Evolutionary conservation across 2,329 filamentous ascomycete genomes (phyloP).

Genomic region (Emmonsiellopsis sp.): DNA sequence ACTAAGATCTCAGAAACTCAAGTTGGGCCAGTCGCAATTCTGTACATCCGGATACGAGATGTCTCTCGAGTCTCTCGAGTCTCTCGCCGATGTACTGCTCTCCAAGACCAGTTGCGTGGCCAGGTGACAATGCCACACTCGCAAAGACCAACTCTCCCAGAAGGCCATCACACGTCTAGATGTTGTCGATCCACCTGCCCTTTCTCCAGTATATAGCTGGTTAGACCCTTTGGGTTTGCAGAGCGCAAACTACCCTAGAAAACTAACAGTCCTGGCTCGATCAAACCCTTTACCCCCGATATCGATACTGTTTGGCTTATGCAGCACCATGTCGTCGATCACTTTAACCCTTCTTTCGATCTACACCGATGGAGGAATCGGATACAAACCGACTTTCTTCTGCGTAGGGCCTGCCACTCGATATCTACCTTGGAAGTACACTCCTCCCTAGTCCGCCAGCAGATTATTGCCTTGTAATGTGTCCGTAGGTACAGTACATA

Average conservation of each 20-base stretch:
- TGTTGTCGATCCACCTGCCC: background rate
- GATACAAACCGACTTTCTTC: background rate
- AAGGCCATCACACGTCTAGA: background rate
- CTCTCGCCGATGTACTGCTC: background rate
- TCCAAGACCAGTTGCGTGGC: background rate
- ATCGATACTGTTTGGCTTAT: background rate
- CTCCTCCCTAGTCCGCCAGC: no score
- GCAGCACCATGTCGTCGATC: constrained; percentile 6
- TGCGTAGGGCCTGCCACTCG: background rate
- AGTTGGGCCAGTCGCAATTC: background rate
- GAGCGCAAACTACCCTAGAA: background rate
- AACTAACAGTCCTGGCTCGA: background rate
- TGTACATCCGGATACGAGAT: background rate
- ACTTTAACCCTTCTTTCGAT: background rate
- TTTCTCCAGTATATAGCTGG: background rate
- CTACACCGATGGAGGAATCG: background rate
- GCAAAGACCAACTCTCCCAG: background rate
- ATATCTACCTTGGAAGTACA: no score
- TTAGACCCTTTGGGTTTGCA: background rate
- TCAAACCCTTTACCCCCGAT: background rate
- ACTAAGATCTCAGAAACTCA: background rate
- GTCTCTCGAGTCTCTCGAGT: background rate
- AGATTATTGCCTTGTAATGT: background rate
- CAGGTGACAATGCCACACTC: background rate
- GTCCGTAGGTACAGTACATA: background rate